Evolutionary conservation across 75 land plant genomes (phyloP), one percentile per base, ranked within the genome.

Genomic region (Pinus tabuliformis): DNA sequence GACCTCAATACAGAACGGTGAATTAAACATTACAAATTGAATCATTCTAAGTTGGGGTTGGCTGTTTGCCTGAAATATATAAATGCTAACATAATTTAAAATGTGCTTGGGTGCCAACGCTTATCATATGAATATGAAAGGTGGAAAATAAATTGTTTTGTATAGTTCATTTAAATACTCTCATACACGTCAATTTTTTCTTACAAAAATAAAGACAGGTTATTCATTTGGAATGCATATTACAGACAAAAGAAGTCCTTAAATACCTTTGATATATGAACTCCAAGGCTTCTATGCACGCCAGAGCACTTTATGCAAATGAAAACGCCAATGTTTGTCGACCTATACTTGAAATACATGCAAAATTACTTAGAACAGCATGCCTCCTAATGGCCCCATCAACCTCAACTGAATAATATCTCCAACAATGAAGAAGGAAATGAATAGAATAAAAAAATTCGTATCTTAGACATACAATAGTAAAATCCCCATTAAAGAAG

Each of bases 291-390:
- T 84, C 99, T 94, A 80, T 96, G 99, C 28, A 92, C 86, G 17
- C 99, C 99, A 81, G 99, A 94, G 72, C 99, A 96, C 78, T 94
- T 97, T 72, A 96, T 96, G 76, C 99, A 96, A 22, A 96, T 88
- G 83, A 96, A 94, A 57, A 89, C 92, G 6, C 99, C 98, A 74
- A 84, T 59, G 78, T 72, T 96, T 56, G 83, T 39, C 16, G 94
- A 91, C 82, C 94, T 89, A 78, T 73, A 6, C 36, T 73, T 56
- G 18, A 73, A 26, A 2, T 26, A 24, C 15, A 73, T 15, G 11
- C 9, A 60, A 9, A 49, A 49, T 9, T 49, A 49, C 54, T 49
- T 49, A 49, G 54, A 49, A 49, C 54, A 49, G 54, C 54, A 49
- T 49, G 54, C 54, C 54, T 49, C 54, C 54, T 9, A 49, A 1